These are phyloP conservation scores for Aspergillus olivimuriae DNA, from an alignment of 495 filamentous ascomycete species.

Conservation along the genomic window DNA sequence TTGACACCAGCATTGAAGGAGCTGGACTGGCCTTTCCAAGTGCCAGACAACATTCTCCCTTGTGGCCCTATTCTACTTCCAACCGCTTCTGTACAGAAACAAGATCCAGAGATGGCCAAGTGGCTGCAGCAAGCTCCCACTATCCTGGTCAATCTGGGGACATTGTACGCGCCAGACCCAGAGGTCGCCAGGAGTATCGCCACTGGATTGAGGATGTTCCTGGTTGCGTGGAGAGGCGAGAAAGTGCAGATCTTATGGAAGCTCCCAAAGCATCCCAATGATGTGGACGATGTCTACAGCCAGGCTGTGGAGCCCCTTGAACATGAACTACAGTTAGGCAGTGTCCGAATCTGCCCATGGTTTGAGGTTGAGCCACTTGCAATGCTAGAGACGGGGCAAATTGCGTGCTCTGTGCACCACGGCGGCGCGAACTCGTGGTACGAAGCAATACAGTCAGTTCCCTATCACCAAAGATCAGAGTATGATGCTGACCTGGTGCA, in stretches of 20 bases:
- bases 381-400: constrained; percentile 37
- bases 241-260: constrained; percentile 46
- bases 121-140: constrained; percentile 43
- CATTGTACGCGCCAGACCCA: constrained; percentile 28
- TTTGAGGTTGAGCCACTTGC: constrained; percentile 41
- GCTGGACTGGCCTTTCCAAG: constrained; percentile 36
- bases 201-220: constrained; percentile 24
- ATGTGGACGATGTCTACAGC: constrained; percentile 17
- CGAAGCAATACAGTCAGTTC: constrained; percentile 44
- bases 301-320: constrained; percentile 21
- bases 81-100: constrained; percentile 24
- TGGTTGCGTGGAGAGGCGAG: constrained; percentile 15
- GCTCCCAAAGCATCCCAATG: constrained; percentile 22
- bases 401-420: constrained; percentile 46
- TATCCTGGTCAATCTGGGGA: constrained; percentile 46
- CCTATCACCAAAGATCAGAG: background rate
- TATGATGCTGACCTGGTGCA: constrained; percentile 10
- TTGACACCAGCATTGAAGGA: constrained; percentile 33
- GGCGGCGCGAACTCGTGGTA: constrained; percentile 49
- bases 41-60: constrained; percentile 38
- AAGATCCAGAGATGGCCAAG: constrained; percentile 33
- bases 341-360: constrained; percentile 37
- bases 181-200: constrained; percentile 31
- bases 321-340: constrained; percentile 18
- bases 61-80: constrained; percentile 42